Evolutionary conservation across 2,329 filamentous ascomycete species (phyloP).

Genomic region (Fusarium dimerum): DNA sequence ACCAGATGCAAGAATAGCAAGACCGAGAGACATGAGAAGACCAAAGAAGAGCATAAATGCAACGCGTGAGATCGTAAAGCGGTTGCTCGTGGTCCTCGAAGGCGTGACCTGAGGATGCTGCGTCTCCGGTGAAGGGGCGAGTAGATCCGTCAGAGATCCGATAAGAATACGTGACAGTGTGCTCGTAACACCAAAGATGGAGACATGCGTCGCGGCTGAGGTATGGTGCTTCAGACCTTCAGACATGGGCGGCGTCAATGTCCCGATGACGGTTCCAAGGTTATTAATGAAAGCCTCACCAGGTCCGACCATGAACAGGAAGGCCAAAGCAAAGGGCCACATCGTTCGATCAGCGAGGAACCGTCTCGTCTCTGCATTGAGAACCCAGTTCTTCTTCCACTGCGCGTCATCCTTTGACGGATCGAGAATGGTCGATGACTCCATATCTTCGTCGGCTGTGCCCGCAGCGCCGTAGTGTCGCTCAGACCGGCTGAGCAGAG

Average conservation of each 20-base stretch:
- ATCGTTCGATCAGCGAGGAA: conserved; percentile 90
- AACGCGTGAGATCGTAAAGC: conserved; percentile 72
- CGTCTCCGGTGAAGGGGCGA: conserved; percentile 69
- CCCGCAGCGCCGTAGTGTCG: conserved; percentile 64
- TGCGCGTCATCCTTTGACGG: conserved; percentile 49
- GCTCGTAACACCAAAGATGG: conserved; percentile 85
- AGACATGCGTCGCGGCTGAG: conserved; percentile 83
- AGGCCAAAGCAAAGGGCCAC: conserved; percentile 91
- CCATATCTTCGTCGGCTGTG: conserved; percentile 46
- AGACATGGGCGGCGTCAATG: conserved; percentile 65
- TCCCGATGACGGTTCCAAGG: conserved; percentile 88
- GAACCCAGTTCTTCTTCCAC: conserved; percentile 82
- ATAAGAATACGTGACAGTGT: conserved; percentile 89
- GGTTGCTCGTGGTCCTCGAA: conserved; percentile 30
- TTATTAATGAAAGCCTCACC: conserved; percentile 99
- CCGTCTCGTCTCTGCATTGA: conserved; percentile 85
- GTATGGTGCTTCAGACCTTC: conserved; percentile 47
- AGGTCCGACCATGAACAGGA: conserved; percentile 90
- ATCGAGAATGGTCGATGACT: conserved; percentile 44
- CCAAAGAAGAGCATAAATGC: conserved; percentile 77
- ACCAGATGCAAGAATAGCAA: conserved; percentile 77
- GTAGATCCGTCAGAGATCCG: conserved; percentile 82
- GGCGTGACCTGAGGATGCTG: conserved; percentile 53
- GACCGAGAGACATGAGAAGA: conserved; percentile 71
- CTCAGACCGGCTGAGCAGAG: conserved; percentile 63